A percentile compares a stretch with the other conserved stretches of the same genome.
Conservation (phyloP, 2,329 filamentous ascomycete species). For the Trichoderma breve region DNA sequence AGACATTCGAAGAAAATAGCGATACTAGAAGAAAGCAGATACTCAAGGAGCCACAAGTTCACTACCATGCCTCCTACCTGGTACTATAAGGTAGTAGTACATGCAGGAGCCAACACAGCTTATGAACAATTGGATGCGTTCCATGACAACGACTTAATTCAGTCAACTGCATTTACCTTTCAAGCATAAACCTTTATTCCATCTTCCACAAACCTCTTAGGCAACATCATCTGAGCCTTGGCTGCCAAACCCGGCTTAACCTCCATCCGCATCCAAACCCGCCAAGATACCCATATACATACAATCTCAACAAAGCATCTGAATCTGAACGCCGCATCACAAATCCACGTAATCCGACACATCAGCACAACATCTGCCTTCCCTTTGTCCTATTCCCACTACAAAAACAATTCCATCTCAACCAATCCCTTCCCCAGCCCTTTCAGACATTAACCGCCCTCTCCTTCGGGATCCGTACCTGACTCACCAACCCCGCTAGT, state of each 20-base stretch:
- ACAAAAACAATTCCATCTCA: background rate
- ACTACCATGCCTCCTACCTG: background rate
- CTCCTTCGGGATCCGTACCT: background rate
- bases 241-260: background rate
- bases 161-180: background rate
- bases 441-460: background rate
- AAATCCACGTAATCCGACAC: background rate
- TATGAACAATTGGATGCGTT: background rate
- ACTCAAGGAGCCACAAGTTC: background rate
- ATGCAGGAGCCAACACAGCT: background rate
- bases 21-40: background rate
- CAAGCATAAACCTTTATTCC: background rate
- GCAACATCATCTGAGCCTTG: background rate
- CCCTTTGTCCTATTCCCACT: background rate
- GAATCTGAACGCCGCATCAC: too few species aligned
- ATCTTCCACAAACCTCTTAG: fast-evolving
- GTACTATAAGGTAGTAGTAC: too few species aligned
- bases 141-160: background rate
- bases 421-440: background rate
- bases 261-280: background rate
- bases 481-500: background rate
- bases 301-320: background rate
- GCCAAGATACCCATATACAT: background rate
- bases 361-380: background rate
- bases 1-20: background rate